Conservation (phyloP, 176 grass and related monocot genomes). For the Phoenix dactylifera region DNA sequence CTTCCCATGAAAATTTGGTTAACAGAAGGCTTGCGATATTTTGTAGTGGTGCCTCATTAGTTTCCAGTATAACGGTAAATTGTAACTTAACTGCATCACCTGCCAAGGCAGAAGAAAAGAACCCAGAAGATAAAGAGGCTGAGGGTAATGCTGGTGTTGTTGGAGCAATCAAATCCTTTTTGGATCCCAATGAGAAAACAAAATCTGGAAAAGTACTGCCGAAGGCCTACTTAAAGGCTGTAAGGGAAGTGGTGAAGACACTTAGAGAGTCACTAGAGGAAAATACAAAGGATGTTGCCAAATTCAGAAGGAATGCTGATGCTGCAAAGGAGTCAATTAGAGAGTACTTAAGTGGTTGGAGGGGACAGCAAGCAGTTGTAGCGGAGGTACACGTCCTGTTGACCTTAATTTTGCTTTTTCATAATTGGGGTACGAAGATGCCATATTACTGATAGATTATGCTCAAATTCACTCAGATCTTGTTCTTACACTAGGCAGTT, state of each 20-base stretch:
- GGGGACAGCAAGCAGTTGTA: conserved; percentile 53
- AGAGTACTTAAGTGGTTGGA: conserved; percentile 67
- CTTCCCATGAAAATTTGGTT: conserved; percentile 2
- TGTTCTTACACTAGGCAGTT: no score
- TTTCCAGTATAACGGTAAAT: conserved; percentile 20
- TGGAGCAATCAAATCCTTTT: conserved; percentile 64
- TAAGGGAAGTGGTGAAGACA: conserved; percentile 83
- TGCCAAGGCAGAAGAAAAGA: conserved; percentile 33
- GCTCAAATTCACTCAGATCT: no score
- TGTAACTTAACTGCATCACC: background rate
- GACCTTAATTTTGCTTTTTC: background rate
- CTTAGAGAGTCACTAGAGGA: conserved; percentile 72
- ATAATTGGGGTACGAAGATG: background rate
- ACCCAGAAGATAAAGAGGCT: background rate
- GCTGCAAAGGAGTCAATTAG: conserved; percentile 72
- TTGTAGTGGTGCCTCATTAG: conserved; percentile 24
- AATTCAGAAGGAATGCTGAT: conserved; percentile 70
- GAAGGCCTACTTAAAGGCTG: conserved; percentile 84
- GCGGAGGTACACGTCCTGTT: conserved; percentile 33
- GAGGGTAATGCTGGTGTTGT: conserved; percentile 31
- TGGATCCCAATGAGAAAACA: conserved; percentile 79
- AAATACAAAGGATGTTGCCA: conserved; percentile 50
- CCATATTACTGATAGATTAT: background rate
- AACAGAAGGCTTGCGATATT: conserved; percentile 20
- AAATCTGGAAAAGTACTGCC: conserved; percentile 69